Evolutionary conservation across 2,329 filamentous ascomycete genomes (phyloP).

Genomic region (Ascochyta pisi): DNA sequence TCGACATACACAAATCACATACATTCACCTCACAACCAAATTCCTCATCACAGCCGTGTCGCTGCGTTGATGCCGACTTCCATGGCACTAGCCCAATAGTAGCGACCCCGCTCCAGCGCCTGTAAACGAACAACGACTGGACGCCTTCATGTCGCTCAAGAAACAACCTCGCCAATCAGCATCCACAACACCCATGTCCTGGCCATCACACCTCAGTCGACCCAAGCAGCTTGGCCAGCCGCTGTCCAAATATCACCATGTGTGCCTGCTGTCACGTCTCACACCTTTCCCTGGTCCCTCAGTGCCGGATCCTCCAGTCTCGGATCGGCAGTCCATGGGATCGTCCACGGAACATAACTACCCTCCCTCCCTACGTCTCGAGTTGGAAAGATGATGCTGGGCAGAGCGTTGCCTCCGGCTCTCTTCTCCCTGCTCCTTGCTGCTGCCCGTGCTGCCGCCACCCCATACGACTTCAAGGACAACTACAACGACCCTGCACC

Average conservation of each 20-base stretch:
- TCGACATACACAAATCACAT: neutral
- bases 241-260: constrained; percentile 33
- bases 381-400: constrained; percentile 34
- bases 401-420: constrained; percentile 32
- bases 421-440: constrained; percentile 38
- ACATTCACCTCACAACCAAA: neutral
- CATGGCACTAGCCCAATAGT: constrained; percentile 13
- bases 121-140: constrained; percentile 41
- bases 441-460: constrained; percentile 32
- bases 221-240: constrained; percentile 19
- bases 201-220: constrained; percentile 20
- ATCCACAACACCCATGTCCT: constrained; percentile 29
- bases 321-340: constrained; percentile 20
- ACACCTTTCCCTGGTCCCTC: constrained; percentile 31
- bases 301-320: constrained; percentile 23
- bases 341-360: constrained; percentile 18
- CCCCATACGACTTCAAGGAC: constrained; percentile 34
- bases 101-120: constrained; percentile 44
- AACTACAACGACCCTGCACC: constrained; percentile 39
- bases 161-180: constrained; percentile 43
- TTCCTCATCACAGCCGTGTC: neutral
- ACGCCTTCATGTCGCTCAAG: constrained; percentile 33
- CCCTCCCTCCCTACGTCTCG: constrained; percentile 5
- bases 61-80: constrained; percentile 15
- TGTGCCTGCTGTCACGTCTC: constrained; percentile 34